A percentile compares a stretch with the other conserved stretches of the same genome.
Conservation (phyloP, 768 basidiomycete species). For the Guyanaporus albipodus region DNA sequence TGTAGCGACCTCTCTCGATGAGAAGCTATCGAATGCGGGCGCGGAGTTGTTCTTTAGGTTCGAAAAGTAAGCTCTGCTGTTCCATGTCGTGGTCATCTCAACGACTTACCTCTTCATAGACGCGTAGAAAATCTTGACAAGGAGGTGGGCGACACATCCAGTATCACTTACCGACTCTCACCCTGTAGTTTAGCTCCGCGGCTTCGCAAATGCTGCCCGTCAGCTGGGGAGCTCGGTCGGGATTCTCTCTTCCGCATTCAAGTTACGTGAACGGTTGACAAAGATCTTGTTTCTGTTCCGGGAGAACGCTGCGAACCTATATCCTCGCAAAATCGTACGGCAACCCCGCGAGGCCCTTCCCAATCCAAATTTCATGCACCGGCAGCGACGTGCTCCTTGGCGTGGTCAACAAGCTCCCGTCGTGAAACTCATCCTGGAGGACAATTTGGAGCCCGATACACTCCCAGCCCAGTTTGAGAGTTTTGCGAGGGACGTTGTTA, state of each 20-base stretch:
- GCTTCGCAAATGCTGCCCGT: slow-evolving; percentile 53
- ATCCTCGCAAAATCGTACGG: slow-evolving; percentile 44
- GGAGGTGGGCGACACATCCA: slow-evolving; percentile 32
- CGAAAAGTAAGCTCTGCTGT: slow-evolving; percentile 36
- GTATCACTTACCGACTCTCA: slow-evolving; percentile 9
- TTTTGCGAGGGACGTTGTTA: slow-evolving; percentile 48
- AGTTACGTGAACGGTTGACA: slow-evolving; percentile 47
- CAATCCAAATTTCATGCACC: slow-evolving; percentile 35
- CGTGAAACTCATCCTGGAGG: slow-evolving; percentile 35
- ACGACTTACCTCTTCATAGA: slow-evolving; percentile 26
- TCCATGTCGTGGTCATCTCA: background rate
- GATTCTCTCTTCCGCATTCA: slow-evolving; percentile 51
- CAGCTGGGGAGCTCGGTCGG: slow-evolving; percentile 55
- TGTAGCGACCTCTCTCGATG: slow-evolving; percentile 43
- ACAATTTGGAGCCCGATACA: slow-evolving; percentile 45
- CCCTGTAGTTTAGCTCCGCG: slow-evolving; percentile 38
- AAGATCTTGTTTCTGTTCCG: slow-evolving; percentile 50
- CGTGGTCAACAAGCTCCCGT: slow-evolving; percentile 36
- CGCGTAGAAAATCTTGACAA: slow-evolving; percentile 46
- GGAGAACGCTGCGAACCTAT: slow-evolving; percentile 54
- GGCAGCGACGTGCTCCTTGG: slow-evolving; percentile 28
- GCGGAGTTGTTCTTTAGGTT: slow-evolving; percentile 47
- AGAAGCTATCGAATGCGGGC: slow-evolving; percentile 47
- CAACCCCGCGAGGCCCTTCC: slow-evolving; percentile 38
- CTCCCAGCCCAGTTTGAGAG: slow-evolving; percentile 44